Base-by-base conservation (phyloP, 805 yeast genomes). In the Nakazawaea populi region DNA sequence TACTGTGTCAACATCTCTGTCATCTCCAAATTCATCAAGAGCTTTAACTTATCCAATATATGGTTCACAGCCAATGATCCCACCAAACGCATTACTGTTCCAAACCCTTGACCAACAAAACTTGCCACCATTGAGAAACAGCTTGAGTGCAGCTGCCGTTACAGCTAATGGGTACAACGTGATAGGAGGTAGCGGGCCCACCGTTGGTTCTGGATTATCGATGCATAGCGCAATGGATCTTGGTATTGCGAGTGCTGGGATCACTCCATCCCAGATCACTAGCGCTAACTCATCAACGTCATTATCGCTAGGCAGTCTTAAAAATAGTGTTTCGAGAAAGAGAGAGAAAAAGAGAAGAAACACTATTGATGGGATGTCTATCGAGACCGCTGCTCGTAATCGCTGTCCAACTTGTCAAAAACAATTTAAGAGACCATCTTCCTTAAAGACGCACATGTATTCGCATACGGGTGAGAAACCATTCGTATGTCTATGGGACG, bases 401-500 rank as follows among this genome's bases (percentile, higher is more conserved):
- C 66, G 78, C 54, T 75, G 74, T 67, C 71, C 66, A 42, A 75
- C 82, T 14, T 89, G 96, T 64, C 75, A 79, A 44, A 88, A 89
- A 63, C 82, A 79, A 49, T 89, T 89, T 70, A 84, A 87, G 58
- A 77, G 96, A 60, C 91, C 96, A 7, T 83, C 90, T 9, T 88
- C 94, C 1, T 70, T 89, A 50, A 85, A 83, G 55, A 89, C 91
- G 4, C 96, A 89, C 65, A 72, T 77, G 56, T 79, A 88, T 56
- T 85, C 87, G 6, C 96, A 89, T 63, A 84, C 89, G 0, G 90
- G 90, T n/a, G 89, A 83, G 60, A 84, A 83, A 56, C 90, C 90
- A 7, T 85, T 80, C 61, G 68, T 69, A 51, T 85, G 89, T 62
- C 56, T 58, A 27, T 84, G 87, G 81, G 69, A 69, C 0, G 79